A percentile compares a stretch with the other conserved stretches of the same genome.
Conservation (phyloP, 305 asterid species). For the Fraxinus nigra region DNA sequence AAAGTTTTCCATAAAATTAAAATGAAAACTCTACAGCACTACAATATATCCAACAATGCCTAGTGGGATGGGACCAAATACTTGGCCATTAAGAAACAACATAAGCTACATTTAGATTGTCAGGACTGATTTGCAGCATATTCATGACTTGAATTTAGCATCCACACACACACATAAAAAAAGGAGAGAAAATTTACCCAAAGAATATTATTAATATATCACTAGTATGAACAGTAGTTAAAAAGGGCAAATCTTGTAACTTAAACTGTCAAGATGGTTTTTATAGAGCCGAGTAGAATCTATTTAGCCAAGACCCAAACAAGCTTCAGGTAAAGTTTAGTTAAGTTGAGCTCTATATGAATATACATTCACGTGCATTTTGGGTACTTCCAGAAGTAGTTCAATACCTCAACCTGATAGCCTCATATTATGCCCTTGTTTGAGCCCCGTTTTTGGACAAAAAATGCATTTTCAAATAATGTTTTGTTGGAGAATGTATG, state of each 20-base stretch:
- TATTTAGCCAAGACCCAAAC: background rate
- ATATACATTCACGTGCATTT: background rate
- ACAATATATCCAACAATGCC: background rate
- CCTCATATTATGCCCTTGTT: background rate
- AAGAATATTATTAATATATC: background rate
- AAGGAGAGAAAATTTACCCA: background rate
- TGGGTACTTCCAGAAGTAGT: background rate
- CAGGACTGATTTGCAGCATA: background rate
- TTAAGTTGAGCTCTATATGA: background rate
- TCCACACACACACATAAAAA: background rate
- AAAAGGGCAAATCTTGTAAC: background rate
- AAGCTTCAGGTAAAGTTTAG: background rate
- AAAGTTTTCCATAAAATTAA: background rate
- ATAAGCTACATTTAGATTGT: background rate
- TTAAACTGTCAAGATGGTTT: background rate
- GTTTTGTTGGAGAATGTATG: too few relatives aligned
- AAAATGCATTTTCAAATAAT: too few relatives aligned
- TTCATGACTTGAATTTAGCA: background rate
- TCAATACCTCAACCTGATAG: background rate
- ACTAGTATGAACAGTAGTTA: background rate
- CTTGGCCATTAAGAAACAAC: background rate
- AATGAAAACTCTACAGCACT: background rate
- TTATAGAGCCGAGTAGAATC: background rate
- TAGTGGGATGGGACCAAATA: background rate
- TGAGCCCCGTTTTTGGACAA: too few relatives aligned